Conservation (phyloP, 495 filamentous ascomycete genomes). For the Talaromyces nanjingensis region DNA sequence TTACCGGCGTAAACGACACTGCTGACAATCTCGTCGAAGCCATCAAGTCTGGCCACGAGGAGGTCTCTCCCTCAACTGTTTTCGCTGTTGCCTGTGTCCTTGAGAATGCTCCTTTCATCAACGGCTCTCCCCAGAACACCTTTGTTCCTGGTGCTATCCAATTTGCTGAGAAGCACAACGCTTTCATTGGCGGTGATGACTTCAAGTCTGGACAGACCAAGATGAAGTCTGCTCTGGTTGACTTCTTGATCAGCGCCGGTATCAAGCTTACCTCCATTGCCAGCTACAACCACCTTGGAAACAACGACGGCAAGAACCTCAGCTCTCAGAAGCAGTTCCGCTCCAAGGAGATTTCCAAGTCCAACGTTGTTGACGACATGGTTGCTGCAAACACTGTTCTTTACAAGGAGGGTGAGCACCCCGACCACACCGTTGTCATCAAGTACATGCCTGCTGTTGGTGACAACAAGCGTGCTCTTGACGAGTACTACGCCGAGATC, state of each 20-base stretch:
- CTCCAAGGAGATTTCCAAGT: slow-evolving; percentile 99
- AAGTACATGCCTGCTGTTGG: slow-evolving; percentile 99
- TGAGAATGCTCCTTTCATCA: slow-evolving; percentile 92
- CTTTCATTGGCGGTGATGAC: slow-evolving; percentile 97
- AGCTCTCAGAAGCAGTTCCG: slow-evolving; percentile 97
- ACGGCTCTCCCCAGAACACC: slow-evolving; percentile 98
- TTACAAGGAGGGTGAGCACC: slow-evolving; percentile 82
- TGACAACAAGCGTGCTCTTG: slow-evolving; percentile 97
- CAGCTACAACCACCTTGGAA: slow-evolving; percentile 98
- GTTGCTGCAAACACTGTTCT: slow-evolving; percentile 89
- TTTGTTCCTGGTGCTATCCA: slow-evolving; percentile 91
- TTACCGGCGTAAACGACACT: slow-evolving; percentile 90
- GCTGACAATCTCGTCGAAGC: slow-evolving; percentile 86
- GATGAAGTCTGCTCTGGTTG: slow-evolving; percentile 98
- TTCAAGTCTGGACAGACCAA: slow-evolving; percentile 99
- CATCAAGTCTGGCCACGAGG: slow-evolving; percentile 77
- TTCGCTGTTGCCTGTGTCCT: slow-evolving; percentile 93
- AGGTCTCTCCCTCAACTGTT: slow-evolving; percentile 88
- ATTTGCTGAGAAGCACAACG: slow-evolving; percentile 76
- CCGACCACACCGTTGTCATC: slow-evolving; percentile 86
- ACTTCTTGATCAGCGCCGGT: slow-evolving; percentile 97
- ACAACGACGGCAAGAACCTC: slow-evolving; percentile 98
- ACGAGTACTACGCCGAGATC: slow-evolving; percentile 99
- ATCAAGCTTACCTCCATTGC: slow-evolving; percentile 99
- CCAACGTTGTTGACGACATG: slow-evolving; percentile 99